Percentiles rank a stretch among this genome's conserved stretches.
Conservation (phyloP, 805 yeast genomes). For the Kregervanrija delftensis region DNA sequence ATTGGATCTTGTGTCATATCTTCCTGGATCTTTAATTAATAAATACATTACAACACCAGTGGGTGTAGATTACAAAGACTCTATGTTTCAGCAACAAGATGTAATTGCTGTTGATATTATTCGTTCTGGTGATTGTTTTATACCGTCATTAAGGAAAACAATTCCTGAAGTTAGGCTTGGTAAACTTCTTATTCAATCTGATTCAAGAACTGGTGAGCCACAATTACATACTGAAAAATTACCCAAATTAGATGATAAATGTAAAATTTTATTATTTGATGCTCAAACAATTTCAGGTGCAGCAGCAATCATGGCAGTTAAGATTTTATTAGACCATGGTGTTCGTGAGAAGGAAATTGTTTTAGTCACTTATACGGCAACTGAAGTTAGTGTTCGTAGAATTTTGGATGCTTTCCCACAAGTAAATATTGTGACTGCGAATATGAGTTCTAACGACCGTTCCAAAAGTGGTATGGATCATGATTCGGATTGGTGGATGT, state of each 20-base stretch:
- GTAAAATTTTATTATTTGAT: slow-evolving; percentile 65
- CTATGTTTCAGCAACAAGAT: slow-evolving; percentile 33
- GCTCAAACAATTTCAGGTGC: slow-evolving; percentile 91
- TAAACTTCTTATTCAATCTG: slow-evolving; percentile 80
- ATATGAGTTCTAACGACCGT: slow-evolving; percentile 27
- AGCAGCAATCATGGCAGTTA: slow-evolving; percentile 90
- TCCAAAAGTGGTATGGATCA: slow-evolving; percentile 12
- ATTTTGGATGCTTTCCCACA: slow-evolving; percentile 67
- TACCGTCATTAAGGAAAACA: slow-evolving; percentile 67
- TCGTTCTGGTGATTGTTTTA: slow-evolving; percentile 90
- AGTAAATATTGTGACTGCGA: slow-evolving; percentile 65
- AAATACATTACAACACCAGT: slow-evolving; percentile 35
- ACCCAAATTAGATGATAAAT: slow-evolving; percentile 36
- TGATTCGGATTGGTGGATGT: slow-evolving; percentile 53
- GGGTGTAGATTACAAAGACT: slow-evolving; percentile 19
- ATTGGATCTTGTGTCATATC: slow-evolving; percentile 46
- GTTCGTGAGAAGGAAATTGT: slow-evolving; percentile 55
- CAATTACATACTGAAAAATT: slow-evolving; percentile 76
- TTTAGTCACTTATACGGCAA: slow-evolving; percentile 65
- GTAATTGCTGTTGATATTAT: slow-evolving; percentile 73
- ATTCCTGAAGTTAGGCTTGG: slow-evolving; percentile 78
- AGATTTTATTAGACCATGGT: slow-evolving; percentile 77
- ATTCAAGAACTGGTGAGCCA: slow-evolving; percentile 88
- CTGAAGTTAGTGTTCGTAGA: slow-evolving; percentile 71
- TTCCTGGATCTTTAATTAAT: slow-evolving; percentile 9